Evolutionary conservation across 371 early-diverging fungal genomes (phyloP).

Genomic region (Rhizopus sp.): DNA sequence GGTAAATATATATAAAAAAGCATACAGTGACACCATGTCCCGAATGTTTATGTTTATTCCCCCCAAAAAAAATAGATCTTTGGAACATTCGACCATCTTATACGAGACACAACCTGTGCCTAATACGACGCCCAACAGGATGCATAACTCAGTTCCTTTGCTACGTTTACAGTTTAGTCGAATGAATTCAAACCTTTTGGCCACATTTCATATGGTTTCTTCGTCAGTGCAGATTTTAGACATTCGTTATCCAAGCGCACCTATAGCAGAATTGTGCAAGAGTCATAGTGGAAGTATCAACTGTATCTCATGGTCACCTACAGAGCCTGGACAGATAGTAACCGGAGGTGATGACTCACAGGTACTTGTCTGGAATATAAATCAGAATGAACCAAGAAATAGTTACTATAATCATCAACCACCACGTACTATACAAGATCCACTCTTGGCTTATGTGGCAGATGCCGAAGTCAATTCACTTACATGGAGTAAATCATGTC

Average conservation of each 20-base stretch:
- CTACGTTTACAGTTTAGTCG: conserved; percentile 88
- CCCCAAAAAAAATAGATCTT: conserved; percentile 46
- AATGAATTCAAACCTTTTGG: conserved; percentile 85
- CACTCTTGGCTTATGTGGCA: conserved; percentile 71
- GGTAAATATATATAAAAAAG: conserved; percentile 47
- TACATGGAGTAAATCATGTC: conserved; percentile 66
- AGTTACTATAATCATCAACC: conserved; percentile 32
- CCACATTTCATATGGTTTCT: conserved; percentile 88
- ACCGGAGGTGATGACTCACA: conserved; percentile 80
- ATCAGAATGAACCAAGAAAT: conserved; percentile 28
- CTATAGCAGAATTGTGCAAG: conserved; percentile 74
- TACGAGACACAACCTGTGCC: conserved; percentile 84
- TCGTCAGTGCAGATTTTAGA: conserved; percentile 82
- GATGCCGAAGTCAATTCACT: conserved; percentile 72
- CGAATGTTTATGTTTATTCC: background rate
- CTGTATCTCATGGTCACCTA: conserved; percentile 83
- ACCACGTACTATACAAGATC: conserved; percentile 57
- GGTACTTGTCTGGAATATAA: conserved; percentile 83
- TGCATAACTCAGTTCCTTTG: conserved; percentile 56
- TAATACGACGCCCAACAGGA: conserved; percentile 17
- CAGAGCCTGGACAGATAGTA: conserved; percentile 67
- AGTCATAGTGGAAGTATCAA: conserved; percentile 81
- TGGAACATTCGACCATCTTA: conserved; percentile 95
- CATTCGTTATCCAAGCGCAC: conserved; percentile 87
- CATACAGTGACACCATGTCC: background rate